A percentile compares a stretch with the other conserved stretches of the same genome.
These are phyloP conservation scores for Ammopiptanthus mongolicus DNA, from an alignment of 306 rosid genomes.

Conservation along the genomic window DNA sequence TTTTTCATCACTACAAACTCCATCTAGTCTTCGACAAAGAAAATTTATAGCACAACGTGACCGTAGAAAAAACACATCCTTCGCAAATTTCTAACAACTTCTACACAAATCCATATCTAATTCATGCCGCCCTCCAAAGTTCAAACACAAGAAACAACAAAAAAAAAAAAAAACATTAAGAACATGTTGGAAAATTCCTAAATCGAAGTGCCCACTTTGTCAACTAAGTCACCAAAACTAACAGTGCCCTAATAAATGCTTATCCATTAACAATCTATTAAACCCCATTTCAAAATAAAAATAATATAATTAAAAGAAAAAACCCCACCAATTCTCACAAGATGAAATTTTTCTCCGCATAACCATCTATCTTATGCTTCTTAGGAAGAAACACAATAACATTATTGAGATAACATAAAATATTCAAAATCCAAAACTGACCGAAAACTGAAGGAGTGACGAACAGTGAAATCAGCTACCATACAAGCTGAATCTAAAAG, in stretches of 20 bases:
- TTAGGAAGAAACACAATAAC: not conserved
- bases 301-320: not conserved
- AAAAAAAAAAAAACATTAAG: not conserved
- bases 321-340: not conserved
- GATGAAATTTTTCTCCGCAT: not conserved
- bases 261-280: not conserved
- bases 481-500: not conserved
- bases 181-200: not conserved
- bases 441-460: not conserved
- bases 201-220: not conserved
- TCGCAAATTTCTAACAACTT: not conserved
- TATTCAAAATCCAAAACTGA: not conserved
- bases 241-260: not conserved
- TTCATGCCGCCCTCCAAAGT: not conserved
- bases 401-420: not conserved
- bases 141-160: not conserved
- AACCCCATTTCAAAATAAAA: not conserved
- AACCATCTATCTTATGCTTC: not conserved
- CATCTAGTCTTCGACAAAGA: not conserved
- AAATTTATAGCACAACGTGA: not conserved
- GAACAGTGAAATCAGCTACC: not conserved
- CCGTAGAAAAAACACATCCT: not conserved
- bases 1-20: not conserved
- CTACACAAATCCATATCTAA: not conserved
- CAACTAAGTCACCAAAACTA: constrained; percentile 8